Conservation (phyloP, 2,329 filamentous ascomycete genomes). For the Diaporthe australafricana region DNA sequence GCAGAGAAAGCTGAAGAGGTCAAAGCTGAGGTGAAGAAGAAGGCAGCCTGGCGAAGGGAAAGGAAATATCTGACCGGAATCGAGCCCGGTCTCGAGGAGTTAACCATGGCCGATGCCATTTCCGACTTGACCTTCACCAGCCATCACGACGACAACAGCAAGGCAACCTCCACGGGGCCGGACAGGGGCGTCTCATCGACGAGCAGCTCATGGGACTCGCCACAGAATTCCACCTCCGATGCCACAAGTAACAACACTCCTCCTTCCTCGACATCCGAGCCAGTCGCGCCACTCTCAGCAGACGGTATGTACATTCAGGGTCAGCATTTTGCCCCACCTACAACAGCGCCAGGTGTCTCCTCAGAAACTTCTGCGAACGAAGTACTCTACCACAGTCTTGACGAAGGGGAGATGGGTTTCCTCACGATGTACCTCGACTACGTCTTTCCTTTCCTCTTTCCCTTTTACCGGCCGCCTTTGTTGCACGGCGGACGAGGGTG, state of each 20-base stretch:
- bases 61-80: constrained; percentile 59
- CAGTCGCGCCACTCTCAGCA: neutral
- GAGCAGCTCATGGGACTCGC: constrained; percentile 12
- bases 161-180: neutral
- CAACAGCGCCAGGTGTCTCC: neutral
- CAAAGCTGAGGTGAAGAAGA: constrained; percentile 68
- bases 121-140: neutral
- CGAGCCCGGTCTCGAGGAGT: constrained; percentile 43
- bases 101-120: constrained; percentile 41
- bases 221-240: constrained; percentile 4
- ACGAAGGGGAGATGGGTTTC: constrained; percentile 31
- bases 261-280: neutral
- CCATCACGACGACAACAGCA: neutral
- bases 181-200: neutral
- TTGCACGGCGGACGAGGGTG: constrained; percentile 38
- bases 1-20: constrained; percentile 63
- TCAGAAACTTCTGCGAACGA: neutral
- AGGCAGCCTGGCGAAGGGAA: constrained; percentile 62
- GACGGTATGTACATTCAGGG: constrained; percentile 14
- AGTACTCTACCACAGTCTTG: constrained; percentile 1
- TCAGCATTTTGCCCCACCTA: neutral
- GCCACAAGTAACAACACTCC: constrained; percentile 2
- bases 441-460: constrained; percentile 43
- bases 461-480: constrained; percentile 42
- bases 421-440: constrained; percentile 43